Evolutionary conservation across 345 rosid species (phyloP).

Genomic region (Arabidopsis arenosa): DNA sequence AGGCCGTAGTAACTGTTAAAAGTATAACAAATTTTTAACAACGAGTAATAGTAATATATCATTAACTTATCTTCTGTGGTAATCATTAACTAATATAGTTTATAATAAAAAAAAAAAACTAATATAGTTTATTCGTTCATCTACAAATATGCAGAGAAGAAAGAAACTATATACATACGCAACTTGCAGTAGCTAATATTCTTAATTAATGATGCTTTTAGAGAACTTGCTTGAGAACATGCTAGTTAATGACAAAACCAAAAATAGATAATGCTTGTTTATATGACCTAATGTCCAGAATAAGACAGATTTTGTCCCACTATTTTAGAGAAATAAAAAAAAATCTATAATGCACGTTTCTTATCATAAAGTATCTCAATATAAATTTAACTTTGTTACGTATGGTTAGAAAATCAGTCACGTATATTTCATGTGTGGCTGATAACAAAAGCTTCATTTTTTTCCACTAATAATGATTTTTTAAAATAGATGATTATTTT

Average conservation of each 20-base stretch:
- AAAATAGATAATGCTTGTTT: slow-evolving; percentile 17
- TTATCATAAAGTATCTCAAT: not conserved
- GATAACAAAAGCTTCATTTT: slow-evolving; percentile 4
- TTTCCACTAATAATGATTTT: not conserved
- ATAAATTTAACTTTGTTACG: not conserved
- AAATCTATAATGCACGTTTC: not conserved
- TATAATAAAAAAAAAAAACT: not conserved
- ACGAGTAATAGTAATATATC: not conserved
- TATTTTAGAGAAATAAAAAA: not conserved
- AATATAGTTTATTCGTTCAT: not conserved
- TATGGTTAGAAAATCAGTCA: slow-evolving; percentile 16
- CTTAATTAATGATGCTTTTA: not conserved
- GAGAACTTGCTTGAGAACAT: not conserved
- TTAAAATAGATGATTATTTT: not conserved
- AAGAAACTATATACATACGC: not conserved
- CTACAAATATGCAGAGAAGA: not conserved
- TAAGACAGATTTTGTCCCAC: slow-evolving; percentile 12
- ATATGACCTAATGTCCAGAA: not conserved
- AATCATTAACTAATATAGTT: not conserved
- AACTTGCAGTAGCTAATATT: slow-evolving; percentile 7
- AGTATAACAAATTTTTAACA: not conserved
- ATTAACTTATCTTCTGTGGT: not conserved
- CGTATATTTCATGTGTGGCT: slow-evolving; percentile 25
- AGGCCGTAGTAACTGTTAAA: not conserved
- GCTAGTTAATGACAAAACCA: not conserved